Evolutionary conservation across 2,329 filamentous ascomycete genomes (phyloP).

Genomic region (Scytalidium sp.): DNA sequence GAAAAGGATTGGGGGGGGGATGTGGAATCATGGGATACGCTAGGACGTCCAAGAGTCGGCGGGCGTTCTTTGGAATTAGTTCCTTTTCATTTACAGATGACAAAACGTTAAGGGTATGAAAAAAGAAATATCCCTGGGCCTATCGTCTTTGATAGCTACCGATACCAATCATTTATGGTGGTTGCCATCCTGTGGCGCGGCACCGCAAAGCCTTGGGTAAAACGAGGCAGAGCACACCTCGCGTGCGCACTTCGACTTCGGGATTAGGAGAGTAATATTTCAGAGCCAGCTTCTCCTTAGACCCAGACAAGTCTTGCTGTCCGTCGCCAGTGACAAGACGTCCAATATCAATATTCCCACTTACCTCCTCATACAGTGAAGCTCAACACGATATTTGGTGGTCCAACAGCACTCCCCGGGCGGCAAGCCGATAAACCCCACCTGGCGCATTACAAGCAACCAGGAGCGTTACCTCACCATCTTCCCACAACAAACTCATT

Average conservation of each 20-base stretch:
- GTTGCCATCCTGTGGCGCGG: background rate
- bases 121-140: background rate
- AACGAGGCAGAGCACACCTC: background rate
- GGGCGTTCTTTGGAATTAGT: background rate
- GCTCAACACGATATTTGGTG: background rate
- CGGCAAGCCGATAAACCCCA: background rate
- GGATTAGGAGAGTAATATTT: background rate
- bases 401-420: background rate
- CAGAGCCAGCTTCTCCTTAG: background rate
- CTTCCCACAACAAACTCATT: background rate
- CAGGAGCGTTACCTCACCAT: background rate
- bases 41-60: background rate
- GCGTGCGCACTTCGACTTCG: background rate
- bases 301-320: background rate
- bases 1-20: background rate
- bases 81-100: background rate
- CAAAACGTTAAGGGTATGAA: background rate
- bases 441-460: background rate
- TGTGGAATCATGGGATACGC: background rate
- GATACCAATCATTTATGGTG: background rate
- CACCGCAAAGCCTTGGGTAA: background rate
- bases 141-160: background rate
- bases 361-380: background rate
- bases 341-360: background rate
- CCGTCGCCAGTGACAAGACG: background rate